Conservation (phyloP, 805 yeast species). For the Pichia membranifaciens region DNA sequence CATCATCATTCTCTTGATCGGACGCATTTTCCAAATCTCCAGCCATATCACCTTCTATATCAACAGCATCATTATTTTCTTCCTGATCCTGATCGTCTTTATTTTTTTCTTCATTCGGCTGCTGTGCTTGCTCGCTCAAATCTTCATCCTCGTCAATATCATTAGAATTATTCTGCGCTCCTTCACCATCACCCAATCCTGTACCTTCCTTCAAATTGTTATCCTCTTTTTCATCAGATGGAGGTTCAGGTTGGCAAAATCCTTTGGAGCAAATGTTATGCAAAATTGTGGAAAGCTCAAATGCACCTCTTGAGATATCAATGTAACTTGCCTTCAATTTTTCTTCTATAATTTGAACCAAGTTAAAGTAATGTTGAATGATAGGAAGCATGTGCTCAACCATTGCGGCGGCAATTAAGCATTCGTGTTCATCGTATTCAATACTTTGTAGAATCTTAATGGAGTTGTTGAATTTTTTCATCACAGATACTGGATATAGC, state of each 20-base stretch:
- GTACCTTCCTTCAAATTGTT: conserved; percentile 75
- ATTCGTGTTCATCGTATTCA: conserved; percentile 34
- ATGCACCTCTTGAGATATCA: conserved; percentile 56
- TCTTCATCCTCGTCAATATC: conserved; percentile 92
- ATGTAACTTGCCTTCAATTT: conserved; percentile 45
- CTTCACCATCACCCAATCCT: conserved; percentile 82
- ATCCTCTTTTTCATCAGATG: conserved; percentile 54
- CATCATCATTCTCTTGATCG: conserved; percentile 42
- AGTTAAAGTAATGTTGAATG: conserved; percentile 49
- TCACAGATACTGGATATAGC: conserved; percentile 21
- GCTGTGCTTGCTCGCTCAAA: conserved; percentile 65
- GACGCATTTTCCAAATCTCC: conserved; percentile 82
- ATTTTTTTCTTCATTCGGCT: conserved; percentile 66
- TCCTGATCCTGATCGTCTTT: conserved; percentile 59
- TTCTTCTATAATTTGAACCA: conserved; percentile 39
- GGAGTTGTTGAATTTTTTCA: conserved; percentile 21
- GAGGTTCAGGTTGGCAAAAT: conserved; percentile 87
- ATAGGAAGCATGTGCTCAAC: conserved; percentile 58
- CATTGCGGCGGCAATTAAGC: conserved; percentile 41
- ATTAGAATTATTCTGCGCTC: conserved; percentile 72
- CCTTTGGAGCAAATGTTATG: conserved; percentile 68
- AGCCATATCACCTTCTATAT: conserved; percentile 95
- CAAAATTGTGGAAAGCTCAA: conserved; percentile 49
- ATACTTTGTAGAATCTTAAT: conserved; percentile 31
- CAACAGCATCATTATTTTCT: conserved; percentile 85